phyloP scores from a whole-genome alignment of 148 eudicot species.

The Vaccinium corymbosum region DNA sequence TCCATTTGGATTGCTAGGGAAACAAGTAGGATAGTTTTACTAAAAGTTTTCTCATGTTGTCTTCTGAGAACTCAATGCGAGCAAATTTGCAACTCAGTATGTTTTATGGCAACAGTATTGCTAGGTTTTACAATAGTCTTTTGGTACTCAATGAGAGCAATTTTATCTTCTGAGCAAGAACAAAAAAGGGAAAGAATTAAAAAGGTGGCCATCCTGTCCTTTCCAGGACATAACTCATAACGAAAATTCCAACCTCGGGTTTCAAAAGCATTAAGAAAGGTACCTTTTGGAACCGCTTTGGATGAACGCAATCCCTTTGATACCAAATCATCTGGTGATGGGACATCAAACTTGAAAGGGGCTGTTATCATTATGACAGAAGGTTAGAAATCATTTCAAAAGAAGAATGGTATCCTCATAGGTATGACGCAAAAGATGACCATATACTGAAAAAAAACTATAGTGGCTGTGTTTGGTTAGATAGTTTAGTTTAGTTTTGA shows the following conservation, averaged over 20 bases:
- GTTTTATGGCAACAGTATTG: not conserved
- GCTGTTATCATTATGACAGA: slow-evolving; percentile 42
- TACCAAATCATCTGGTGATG: slow-evolving; percentile 82
- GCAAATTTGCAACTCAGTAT: not conserved
- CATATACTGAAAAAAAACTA: not conserved
- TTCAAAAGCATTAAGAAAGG: not conserved
- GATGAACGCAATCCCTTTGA: slow-evolving; percentile 45
- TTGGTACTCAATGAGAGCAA: not conserved
- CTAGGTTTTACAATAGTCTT: not conserved
- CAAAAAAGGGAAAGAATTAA: not conserved
- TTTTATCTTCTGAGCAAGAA: not conserved
- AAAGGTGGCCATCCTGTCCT: not conserved
- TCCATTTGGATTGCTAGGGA: not conserved
- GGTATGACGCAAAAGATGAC: not conserved
- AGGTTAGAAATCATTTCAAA: slow-evolving; percentile 17
- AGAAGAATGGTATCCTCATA: not conserved
- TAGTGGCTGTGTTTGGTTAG: no score
- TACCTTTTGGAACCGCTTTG: slow-evolving; percentile 56
- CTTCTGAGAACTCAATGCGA: not conserved
- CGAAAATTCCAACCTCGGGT: not conserved
- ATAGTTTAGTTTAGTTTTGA: no score
- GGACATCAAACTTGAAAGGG: slow-evolving; percentile 82
- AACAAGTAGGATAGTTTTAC: not conserved
- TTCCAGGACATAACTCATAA: not conserved
- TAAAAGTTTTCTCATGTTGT: not conserved